Percentiles rank a stretch among this genome's conserved stretches.
These are phyloP conservation scores for Achaetomium macrosporum DNA, from an alignment of 2,329 filamentous ascomycete species.

Conservation along the genomic window DNA sequence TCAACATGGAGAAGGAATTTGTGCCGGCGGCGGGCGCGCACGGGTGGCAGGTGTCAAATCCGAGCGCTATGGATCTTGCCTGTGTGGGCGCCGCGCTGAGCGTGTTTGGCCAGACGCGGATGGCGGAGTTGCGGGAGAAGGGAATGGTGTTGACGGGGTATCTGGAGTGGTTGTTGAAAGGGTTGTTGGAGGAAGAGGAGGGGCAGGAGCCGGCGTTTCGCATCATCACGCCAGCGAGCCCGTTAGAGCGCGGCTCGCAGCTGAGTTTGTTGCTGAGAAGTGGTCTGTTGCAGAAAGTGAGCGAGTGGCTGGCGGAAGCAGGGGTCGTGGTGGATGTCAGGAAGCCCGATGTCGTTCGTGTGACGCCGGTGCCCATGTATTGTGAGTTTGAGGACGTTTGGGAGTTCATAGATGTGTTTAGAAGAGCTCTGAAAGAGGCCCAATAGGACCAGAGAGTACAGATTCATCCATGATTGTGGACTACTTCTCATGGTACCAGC, in stretches of 20 bases:
- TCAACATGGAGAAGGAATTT: conserved; percentile 79
- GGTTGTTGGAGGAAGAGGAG: conserved; percentile 32
- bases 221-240: conserved; percentile 65
- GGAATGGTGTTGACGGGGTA: conserved; percentile 70
- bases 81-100: conserved; percentile 67
- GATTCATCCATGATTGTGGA: no score
- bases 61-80: conserved; percentile 70
- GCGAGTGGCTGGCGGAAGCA: conserved; percentile 55
- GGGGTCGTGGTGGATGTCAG: conserved; percentile 77
- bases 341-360: conserved; percentile 76
- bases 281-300: conserved; percentile 65
- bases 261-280: conserved; percentile 65
- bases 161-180: conserved; percentile 60
- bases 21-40: conserved; percentile 69
- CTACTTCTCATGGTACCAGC: no score
- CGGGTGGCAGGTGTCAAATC: conserved; percentile 83
- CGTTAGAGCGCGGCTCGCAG: conserved; percentile 67
- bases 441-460: background rate
- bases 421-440: conserved; percentile 6
- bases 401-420: conserved; percentile 26
- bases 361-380: conserved; percentile 80
- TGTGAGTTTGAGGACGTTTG: conserved; percentile 68
- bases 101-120: conserved; percentile 66
- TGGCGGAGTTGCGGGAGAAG: conserved; percentile 63
- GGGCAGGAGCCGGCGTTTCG: conserved; percentile 41